Evolutionary conservation across 257 asterid genomes (phyloP), one percentile per base, ranked within the genome.

Genomic region (Knoxia roxburghii): DNA sequence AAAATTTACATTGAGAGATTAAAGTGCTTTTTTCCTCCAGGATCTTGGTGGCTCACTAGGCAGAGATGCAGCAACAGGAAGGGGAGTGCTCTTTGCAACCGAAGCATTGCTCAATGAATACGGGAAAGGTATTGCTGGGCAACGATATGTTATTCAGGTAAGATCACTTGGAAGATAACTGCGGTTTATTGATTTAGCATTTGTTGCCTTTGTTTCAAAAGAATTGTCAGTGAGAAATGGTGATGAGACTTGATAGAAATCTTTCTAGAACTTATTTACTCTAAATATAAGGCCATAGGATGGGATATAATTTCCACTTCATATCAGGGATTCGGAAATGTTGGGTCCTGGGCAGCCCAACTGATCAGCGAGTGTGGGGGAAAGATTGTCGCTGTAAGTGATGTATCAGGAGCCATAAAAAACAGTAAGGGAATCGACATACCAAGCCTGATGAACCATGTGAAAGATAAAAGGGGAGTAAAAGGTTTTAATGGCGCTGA

Each of bases 11-110:
- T 20, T 29, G 68, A 64, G 62, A 26, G 35, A 41, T 9, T 49
- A 27, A 43, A 30, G 56, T 68, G 1, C 35, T 39, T 49, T 32
- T 0, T n/a, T n/a, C n/a, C 6, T 23, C 50, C 73, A 85, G 91
- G 91, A 85, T 68, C 91, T 85, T 33, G 91, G 91, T 68, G 91
- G 91, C 71, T 85, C 91, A n/a, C 81, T 85, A 39, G 91, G 91
- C 57, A 77, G 91, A 75, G 88, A 85, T 73, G 91, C 91, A 61
- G 91, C 91, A 37, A 85, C 91, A 0, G 91, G 91, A 61, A 77
- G 91, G 77, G 91, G 91, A 10, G 88, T 81, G 12, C 80, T 85
- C 50, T 85, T 75, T 67, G 88, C 79, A 50, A 71, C 91, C 5
- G 85, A 85, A 73, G 88, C 91, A 14, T 73, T 85, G 64, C 86